Percentiles rank a stretch among this genome's conserved stretches.
Evolutionary conservation across 805 yeast genomes (phyloP).

Genomic region (Saturnispora halmiae): DNA sequence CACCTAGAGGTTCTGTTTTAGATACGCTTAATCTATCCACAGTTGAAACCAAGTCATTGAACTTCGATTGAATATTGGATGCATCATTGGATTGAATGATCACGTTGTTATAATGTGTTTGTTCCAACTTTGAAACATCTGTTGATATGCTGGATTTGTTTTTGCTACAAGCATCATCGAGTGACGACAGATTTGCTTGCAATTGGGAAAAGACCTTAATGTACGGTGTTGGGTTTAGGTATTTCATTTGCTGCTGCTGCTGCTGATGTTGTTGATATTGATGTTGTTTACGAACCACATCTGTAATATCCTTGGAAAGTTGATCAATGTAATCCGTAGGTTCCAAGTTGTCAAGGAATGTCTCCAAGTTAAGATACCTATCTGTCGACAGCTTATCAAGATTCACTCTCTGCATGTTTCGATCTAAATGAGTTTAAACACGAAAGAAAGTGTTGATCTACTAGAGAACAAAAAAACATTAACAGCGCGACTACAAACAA

Average conservation of each 20-base stretch:
- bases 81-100: constrained; percentile 39
- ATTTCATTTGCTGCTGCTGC: constrained; percentile 33
- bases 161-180: constrained; percentile 47
- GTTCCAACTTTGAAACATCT: constrained; percentile 52
- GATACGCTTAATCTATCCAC: constrained; percentile 46
- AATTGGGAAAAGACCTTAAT: constrained; percentile 89
- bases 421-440: too few species aligned
- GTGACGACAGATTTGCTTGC: constrained; percentile 54
- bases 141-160: constrained; percentile 44
- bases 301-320: constrained; percentile 37
- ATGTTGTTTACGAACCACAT: constrained; percentile 1
- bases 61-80: constrained; percentile 36
- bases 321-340: constrained; percentile 77
- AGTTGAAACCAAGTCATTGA: constrained; percentile 40
- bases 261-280: too few species aligned
- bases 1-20: constrained; percentile 62
- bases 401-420: constrained; percentile 16
- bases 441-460: too few species aligned
- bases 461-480: too few species aligned
- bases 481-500: too few species aligned
- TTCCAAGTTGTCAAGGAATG: constrained; percentile 58
- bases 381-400: constrained; percentile 26
- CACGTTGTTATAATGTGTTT: constrained; percentile 60
- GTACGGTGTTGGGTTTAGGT: constrained; percentile 86
- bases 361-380: constrained; percentile 32